Base-by-base conservation (phyloP, 129 eudicot genomes). In the Helianthus tuberosus region DNA sequence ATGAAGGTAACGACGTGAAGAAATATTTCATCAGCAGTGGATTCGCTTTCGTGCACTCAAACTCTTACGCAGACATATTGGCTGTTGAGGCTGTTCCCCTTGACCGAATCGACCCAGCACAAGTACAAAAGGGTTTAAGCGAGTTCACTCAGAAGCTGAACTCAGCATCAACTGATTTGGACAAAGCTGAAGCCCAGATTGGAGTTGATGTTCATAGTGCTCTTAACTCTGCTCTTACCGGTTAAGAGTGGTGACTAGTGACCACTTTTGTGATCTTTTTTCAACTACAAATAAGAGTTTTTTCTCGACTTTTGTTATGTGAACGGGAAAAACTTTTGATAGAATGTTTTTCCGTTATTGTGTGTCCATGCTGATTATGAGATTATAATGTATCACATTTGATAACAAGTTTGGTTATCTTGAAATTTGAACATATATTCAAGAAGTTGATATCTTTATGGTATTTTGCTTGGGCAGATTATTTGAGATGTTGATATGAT, bases 161-260 rank as follows among this genome's bases (percentile, higher is more conserved):
- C 67, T 79, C 97, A 17, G 97, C 96, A n/a, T 77, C 97, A n/a
- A 91, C 97, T 41, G 97, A 91, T 53, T 67, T 68, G 62, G 97
- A 88, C 78, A 88, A 84, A 72, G 92, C 96, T 43, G 96, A 91
- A 84, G 92, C 97, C 69, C 97, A 88, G 75, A 91, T 91, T 50
- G 97, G 90, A n/a, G 84, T 86, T 13, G 90, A 91, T 77, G 92
- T 88, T 75, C 87, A 88, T 68, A 88, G 88, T 83, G 96, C 97
- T 66, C 81, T 91, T 60, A 88, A 81, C 74, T 72, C 84, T 73
- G 94, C 96, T 55, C 92, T 91, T 55, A 66, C 87, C 3, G 92
- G 86, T 74, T 88, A 85, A 64, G 44, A 11, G 43, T 29, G 66
- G 41, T 60, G 66, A 12, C 66, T 11, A 16, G 44, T 60, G 66